Base-by-base conservation (phyloP, 2,329 filamentous ascomycete genomes). In the Diplodia intermedia region DNA sequence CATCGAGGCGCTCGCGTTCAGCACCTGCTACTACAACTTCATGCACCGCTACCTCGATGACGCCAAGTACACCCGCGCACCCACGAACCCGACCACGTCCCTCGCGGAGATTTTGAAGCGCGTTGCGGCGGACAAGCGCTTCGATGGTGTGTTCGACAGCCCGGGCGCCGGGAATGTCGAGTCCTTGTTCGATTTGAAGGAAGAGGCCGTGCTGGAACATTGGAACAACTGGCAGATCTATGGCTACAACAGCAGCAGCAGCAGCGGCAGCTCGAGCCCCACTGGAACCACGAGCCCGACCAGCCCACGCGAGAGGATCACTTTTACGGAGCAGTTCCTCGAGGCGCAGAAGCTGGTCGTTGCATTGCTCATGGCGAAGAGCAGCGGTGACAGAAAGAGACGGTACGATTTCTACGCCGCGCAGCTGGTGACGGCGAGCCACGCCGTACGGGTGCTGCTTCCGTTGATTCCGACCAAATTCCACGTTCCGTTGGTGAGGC, bases 391-490 rank as follows among this genome's bases (percentile, higher is more conserved):
- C 1, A 72, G 70, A 20, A 65, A 78, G 26, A 68, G 77, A 66
- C 82, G 87, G 36, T 96, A 93, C 79, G 92, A 95, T 79, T 94
- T 96, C 80, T 92, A 93, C 80, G 79, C 94, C 52, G 89, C 91
- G 4, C 93, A 97, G 75, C 78, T 95, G 8, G 84, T 99, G 38
- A 96, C 92, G 0, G 90, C 91, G 23, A 94, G 90, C 69, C 93
- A 99, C 76, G 94, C 95, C 0, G 87, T 97, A 14, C 87, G 95
- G n/a, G 88, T 97, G 29, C 80, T 99, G 5, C 82, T 99, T 2
- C 92, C 95, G 0, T 79, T 92, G 43, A 82, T 97, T 12, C 93
- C 93, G 0, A 79, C 85, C 15, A 87, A 88, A 73, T 90, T 89
- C 73, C 94, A 97, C 72, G 78, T 93, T 55, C 82, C 82, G 26